A percentile compares a stretch with the other conserved stretches of the same genome.
These are phyloP conservation scores for Discostella stelligeroides DNA, from an alignment of 108 stramenopile species.

Conservation along the genomic window DNA sequence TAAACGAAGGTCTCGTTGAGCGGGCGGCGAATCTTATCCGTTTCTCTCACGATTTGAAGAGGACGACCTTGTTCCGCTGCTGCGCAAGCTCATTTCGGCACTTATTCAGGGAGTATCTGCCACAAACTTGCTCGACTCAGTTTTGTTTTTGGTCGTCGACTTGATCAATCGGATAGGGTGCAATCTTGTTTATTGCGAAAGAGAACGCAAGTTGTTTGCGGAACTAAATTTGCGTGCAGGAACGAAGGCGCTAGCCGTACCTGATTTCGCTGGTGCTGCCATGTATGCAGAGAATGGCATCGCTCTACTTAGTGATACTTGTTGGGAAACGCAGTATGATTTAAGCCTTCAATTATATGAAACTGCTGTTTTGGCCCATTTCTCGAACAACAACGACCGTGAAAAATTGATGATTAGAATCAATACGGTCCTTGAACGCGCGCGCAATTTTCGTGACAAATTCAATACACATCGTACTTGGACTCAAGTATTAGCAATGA, in stretches of 20 bases:
- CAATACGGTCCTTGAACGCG: slow-evolving; percentile 9
- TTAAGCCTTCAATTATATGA: slow-evolving; percentile 18
- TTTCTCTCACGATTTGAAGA: slow-evolving; percentile 23
- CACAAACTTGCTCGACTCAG: slow-evolving; percentile 4
- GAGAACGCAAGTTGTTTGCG: slow-evolving; percentile 20
- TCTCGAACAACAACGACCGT: slow-evolving; percentile 5
- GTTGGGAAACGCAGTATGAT: slow-evolving; percentile 30
- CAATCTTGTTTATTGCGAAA: not conserved
- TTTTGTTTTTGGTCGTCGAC: slow-evolving; percentile 17
- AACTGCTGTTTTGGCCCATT: slow-evolving; percentile 5
- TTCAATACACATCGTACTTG: slow-evolving; percentile 15
- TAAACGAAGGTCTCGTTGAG: slow-evolving; percentile 15
- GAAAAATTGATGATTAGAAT: slow-evolving; percentile 4
- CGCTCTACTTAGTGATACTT: slow-evolving; percentile 5
- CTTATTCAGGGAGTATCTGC: slow-evolving; percentile 9
- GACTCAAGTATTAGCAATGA: slow-evolving; percentile 11
- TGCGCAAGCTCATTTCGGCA: slow-evolving; percentile 7
- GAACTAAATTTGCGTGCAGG: slow-evolving; percentile 18
- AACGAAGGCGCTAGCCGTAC: slow-evolving; percentile 16
- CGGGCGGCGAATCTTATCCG: not conserved
- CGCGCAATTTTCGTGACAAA: slow-evolving; percentile 12
- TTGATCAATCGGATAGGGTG: slow-evolving; percentile 20
- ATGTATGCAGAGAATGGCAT: slow-evolving; percentile 31
- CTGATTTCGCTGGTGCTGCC: slow-evolving; percentile 21
- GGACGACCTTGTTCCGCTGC: not conserved